Base-by-base conservation (phyloP, 2,329 filamentous ascomycete genomes). In the Fusarium proliferatum region DNA sequence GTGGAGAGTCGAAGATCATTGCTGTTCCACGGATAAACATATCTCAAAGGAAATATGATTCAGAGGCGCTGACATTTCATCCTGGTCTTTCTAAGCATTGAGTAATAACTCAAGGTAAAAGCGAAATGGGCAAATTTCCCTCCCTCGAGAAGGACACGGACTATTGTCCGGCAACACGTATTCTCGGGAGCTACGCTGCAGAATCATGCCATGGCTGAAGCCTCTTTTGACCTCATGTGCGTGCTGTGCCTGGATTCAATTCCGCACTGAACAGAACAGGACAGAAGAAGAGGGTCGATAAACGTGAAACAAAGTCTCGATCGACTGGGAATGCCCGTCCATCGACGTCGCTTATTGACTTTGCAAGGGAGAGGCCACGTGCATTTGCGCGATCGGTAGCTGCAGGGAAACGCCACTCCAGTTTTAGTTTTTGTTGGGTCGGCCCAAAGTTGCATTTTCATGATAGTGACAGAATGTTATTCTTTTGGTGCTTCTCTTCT, bases 321-420 rank as follows among this genome's bases (percentile, higher is more conserved):
- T 63, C 43, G 53, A 46, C 62, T 67, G 30, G 61, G 61, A 51
- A 61, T 34, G 56, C 38, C 61, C 36, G 56, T 36, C 58, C 36
- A 63, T 60, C 42, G 36, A 6, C 39, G n/a, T 61, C 64, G 64
- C 64, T 63, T 56, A 70, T 70, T 52, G 38, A 59, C 41, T 69
- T 69, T 69, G 10, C 67, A 69, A 53, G 67, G 59, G 36, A 56
- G 21, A 45, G 36, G 21, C 59, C 67, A 69, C 67, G 65, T 69
- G 67, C 55, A 41, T 17, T 23, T 23, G 34, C 33, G 21, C 33
- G 67, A 69, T 70, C 65, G 36, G 23, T n/a, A 11, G 45, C 46
- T 61, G 53, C 53, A 46, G 17, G 51, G 26, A 64, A 48, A 48
- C 64, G 56, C 64, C 65, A 55, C 43, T 45, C 41, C 57, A 51